Evolutionary conservation across 768 basidiomycete species (phyloP).

Genomic region (Tephrocybe sp.): DNA sequence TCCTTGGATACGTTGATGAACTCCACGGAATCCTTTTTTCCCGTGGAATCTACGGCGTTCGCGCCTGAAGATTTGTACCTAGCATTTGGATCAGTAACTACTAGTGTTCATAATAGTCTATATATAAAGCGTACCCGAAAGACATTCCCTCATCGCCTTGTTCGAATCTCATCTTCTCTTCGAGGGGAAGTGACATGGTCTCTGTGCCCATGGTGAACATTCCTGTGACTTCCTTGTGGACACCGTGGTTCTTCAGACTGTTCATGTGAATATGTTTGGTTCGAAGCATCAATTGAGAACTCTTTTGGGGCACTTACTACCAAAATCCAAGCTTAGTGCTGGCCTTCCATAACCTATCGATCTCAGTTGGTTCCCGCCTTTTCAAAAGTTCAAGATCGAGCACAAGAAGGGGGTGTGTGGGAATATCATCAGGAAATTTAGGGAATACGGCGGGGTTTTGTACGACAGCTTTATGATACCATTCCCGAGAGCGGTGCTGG

Average conservation of each 20-base stretch:
- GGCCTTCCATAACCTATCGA: slow-evolving; percentile 53
- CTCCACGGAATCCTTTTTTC: slow-evolving; percentile 54
- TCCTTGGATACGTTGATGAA: slow-evolving; percentile 71
- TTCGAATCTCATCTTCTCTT: slow-evolving; percentile 57
- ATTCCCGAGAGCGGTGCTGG: background rate
- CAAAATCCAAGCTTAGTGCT: slow-evolving; percentile 62
- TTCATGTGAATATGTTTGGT: background rate
- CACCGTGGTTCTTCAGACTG: slow-evolving; percentile 59
- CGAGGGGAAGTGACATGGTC: slow-evolving; percentile 49
- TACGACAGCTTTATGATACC: background rate
- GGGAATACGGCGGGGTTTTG: slow-evolving; percentile 19
- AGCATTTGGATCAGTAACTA: background rate
- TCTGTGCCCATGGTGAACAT: slow-evolving; percentile 59
- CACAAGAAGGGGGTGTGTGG: slow-evolving; percentile 52
- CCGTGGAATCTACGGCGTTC: slow-evolving; percentile 59
- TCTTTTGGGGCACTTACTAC: slow-evolving; percentile 44
- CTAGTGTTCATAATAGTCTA: background rate
- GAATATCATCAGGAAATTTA: slow-evolving; percentile 50
- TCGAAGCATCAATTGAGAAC: too few relatives aligned
- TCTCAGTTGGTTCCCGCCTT: slow-evolving; percentile 39
- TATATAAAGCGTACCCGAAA: slow-evolving; percentile 33
- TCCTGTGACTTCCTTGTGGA: slow-evolving; percentile 39
- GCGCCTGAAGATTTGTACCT: slow-evolving; percentile 65
- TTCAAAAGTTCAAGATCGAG: slow-evolving; percentile 52
- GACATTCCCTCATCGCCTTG: slow-evolving; percentile 48